These are phyloP conservation scores for Leccinum sublutescens DNA, from an alignment of 768 basidiomycete species.

Conservation along the genomic window DNA sequence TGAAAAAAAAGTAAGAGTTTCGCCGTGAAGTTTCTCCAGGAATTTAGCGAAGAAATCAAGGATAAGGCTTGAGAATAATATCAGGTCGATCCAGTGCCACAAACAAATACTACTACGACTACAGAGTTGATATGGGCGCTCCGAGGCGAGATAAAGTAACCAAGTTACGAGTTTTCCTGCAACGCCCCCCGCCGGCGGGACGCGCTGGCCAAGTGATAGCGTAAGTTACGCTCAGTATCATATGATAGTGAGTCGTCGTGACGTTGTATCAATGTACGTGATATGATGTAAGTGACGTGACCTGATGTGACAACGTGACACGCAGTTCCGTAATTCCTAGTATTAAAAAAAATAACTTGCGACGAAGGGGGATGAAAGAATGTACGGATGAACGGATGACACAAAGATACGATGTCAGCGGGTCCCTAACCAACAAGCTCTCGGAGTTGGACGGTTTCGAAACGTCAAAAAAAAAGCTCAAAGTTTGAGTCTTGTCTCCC, in stretches of 20 bases:
- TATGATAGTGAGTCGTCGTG: background rate
- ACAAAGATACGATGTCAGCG: background rate
- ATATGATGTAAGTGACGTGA: background rate
- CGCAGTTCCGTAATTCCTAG: background rate
- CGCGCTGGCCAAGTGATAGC: background rate
- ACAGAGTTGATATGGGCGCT: background rate
- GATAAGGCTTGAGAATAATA: no score
- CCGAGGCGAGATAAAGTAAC: background rate
- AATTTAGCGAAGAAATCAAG: no score
- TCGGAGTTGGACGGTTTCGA: background rate
- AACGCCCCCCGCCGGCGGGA: background rate
- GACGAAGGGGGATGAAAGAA: background rate
- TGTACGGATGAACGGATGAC: background rate
- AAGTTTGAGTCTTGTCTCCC: background rate
- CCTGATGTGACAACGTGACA: background rate
- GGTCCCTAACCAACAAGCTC: background rate
- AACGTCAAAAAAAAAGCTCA: background rate
- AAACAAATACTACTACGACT: no score
- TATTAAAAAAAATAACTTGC: background rate
- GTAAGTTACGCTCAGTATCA: background rate
- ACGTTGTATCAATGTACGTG: background rate
- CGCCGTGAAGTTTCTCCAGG: no score
- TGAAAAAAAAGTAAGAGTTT: no score
- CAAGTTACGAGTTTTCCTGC: background rate
- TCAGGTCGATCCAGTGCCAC: no score